Base-by-base conservation (phyloP, 1,284 basidiomycete species). In the Marasmius fiardii region DNA sequence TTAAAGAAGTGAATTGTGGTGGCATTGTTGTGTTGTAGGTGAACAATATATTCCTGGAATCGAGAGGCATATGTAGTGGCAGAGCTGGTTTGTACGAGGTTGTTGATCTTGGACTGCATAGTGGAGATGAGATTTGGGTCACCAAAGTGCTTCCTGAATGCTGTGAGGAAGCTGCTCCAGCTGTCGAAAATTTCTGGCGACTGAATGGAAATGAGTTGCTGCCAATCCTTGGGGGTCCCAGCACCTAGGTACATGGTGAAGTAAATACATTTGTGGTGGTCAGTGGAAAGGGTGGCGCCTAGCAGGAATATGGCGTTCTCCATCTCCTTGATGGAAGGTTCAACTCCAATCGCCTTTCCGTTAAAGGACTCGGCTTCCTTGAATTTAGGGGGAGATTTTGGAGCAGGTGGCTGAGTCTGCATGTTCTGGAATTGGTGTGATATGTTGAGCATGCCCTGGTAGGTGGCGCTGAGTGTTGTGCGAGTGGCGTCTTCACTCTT, bases 41-140 rank as follows among this genome's bases (percentile, higher is more conserved):
- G n/a, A n/a, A n/a, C n/a, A n/a, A n/a, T n/a, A n/a, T n/a, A n/a
- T n/a, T n/a, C 64, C n/a, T 53, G 44, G 57, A 67, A 70, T 16
- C 56, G 50, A 26, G 63, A 61, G 2, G 62, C 49, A 39, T 68
- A 71, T 10, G 52, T 34, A 1, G 62, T 47, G 4, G 59, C 60
- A 0, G 65, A 67, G 1, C 64, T 60, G 10, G 64, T 68, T 49
- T 73, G 70, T 0, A 50, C 51, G n/a, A 73, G 63, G 0, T 54
- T 31, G 4, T 67, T 53, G 20, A 69, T 53, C 43, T 65, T 63
- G 3, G 34, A 23, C 1, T 63, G 43, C 12, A 64, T 60, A 14
- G 52, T 63, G 26, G 53, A 58, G 20, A 63, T 58, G n/a, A 63
- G 52, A 44, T 65, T 60, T n/a, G 66, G 61, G 28, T 68, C 65